Percentiles rank a stretch among this genome's conserved stretches.
phyloP scores from a whole-genome alignment of 495 filamentous ascomycete species.

The Pyronema omphalodes region DNA sequence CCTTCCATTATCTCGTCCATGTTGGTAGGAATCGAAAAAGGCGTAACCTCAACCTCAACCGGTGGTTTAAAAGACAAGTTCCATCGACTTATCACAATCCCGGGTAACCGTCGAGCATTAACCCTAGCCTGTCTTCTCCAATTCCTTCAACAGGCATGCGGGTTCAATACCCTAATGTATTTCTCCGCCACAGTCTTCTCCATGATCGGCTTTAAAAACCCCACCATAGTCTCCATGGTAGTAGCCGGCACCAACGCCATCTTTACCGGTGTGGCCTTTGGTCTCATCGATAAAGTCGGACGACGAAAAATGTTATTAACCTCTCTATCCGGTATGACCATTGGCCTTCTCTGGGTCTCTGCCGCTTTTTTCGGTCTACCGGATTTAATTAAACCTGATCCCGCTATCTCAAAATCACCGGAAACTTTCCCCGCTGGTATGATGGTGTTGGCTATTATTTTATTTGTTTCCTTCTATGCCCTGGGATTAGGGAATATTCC shows the following conservation, averaged over 20 bases:
- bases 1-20: slow-evolving; percentile 23
- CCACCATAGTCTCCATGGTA: slow-evolving; percentile 62
- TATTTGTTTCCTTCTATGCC: slow-evolving; percentile 76
- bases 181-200: slow-evolving; percentile 83
- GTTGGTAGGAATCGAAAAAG: slow-evolving; percentile 49
- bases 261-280: slow-evolving; percentile 59
- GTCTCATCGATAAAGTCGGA: slow-evolving; percentile 63
- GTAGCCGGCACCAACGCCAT: slow-evolving; percentile 71
- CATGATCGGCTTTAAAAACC: slow-evolving; percentile 56
- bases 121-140: slow-evolving; percentile 73
- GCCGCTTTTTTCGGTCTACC: slow-evolving; percentile 46
- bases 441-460: slow-evolving; percentile 51
- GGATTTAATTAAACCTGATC: slow-evolving; percentile 23
- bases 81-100: slow-evolving; percentile 32
- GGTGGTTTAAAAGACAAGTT: slow-evolving; percentile 9
- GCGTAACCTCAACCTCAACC: slow-evolving; percentile 24
- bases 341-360: slow-evolving; percentile 48
- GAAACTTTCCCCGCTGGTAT: slow-evolving; percentile 28
- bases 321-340: slow-evolving; percentile 69
- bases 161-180: slow-evolving; percentile 92
- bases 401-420: too few relatives aligned
- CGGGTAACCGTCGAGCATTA: slow-evolving; percentile 57
- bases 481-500: slow-evolving; percentile 80
- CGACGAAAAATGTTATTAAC: slow-evolving; percentile 62
- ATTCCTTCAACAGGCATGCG: slow-evolving; percentile 74